Base-by-base conservation (phyloP, 345 rosid species). In the Chamaenerion angustifolium region DNA sequence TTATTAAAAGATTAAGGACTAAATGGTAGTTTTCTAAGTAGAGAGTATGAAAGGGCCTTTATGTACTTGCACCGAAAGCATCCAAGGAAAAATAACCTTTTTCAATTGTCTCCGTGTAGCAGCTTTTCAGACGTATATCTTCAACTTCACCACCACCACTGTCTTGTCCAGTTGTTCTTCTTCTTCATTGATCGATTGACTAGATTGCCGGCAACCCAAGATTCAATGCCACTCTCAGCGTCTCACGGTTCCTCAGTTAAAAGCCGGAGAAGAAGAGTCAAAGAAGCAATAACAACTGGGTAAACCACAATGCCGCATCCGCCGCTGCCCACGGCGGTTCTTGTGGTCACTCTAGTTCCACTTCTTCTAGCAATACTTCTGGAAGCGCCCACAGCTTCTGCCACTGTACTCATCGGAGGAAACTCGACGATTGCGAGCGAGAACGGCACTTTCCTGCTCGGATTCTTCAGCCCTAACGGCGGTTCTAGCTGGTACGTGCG, bases 391-490 rank as follows among this genome's bases (percentile, higher is more conserved):
- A 41, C 17, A 16, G 52, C 45, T 50, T 11, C 40, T 13, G 40
- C 51, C 46, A 12, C 17, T 4, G 15, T 18, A 43, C 4, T 45
- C 17, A 19, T n/a, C 50, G 6, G 23, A 44, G 41, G 58, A 6
- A 44, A 55, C 17, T 55, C 58, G 7, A 77, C 83, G 4, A 52
- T 85, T 66, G 48, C 16, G 0, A 74, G 90, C 45, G 46, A 18
- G 37, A 69, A 78, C n/a, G 31, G 63, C 18, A 68, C 76, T 2
- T 82, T 82, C 56, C 59, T 62, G 53, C 57, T 79, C 56, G 79
- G 78, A 12, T 77, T 80, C 67, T 74, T 80, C 45, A 55, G 59
- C 45, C 58, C 72, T 1, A 66, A 56, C 35, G 83, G 62, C 45
- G 63, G 56, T 18, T 46, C 73, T 3, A 52, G 42, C 46, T 27